phyloP scores from a whole-genome alignment of 2,329 filamentous ascomycete species.

The Colletotrichum shisoi region DNA sequence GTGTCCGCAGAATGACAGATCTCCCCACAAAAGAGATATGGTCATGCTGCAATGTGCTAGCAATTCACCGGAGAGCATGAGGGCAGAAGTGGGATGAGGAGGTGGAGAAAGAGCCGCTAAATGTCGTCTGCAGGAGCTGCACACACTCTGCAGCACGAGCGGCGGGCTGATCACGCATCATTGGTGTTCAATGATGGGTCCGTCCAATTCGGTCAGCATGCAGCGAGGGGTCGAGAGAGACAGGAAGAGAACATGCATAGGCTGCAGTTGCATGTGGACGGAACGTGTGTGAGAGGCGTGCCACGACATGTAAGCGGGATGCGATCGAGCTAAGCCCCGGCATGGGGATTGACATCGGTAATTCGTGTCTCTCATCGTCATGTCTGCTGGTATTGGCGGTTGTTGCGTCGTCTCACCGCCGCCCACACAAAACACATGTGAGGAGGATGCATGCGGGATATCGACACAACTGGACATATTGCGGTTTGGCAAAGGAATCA shows the following conservation, averaged over 20 bases:
- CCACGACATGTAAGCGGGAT: conserved; percentile 27
- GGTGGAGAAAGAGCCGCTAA: conserved; percentile 27
- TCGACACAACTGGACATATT: background rate
- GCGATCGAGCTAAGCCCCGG: conserved; percentile 17
- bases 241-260: background rate
- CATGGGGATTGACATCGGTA: conserved; percentile 19
- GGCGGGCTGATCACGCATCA: conserved; percentile 23
- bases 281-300: background rate
- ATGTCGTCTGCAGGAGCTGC: conserved; percentile 32
- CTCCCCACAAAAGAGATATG: background rate
- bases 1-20: background rate
- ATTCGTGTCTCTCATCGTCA: conserved; percentile 2
- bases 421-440: background rate
- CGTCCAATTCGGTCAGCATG: conserved; percentile 28
- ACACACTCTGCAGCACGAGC: conserved; percentile 29
- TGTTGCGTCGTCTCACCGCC: background rate
- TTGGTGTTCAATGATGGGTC: conserved; percentile 7
- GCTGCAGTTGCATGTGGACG: background rate
- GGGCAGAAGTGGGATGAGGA: background rate
- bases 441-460: conserved; percentile 1
- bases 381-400: background rate
- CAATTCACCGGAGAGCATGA: background rate
- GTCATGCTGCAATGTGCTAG: background rate
- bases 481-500: conserved; percentile 13
- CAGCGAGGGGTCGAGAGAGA: conserved; percentile 17